Conservation (phyloP, 2,329 filamentous ascomycete genomes). For the Cladobotryum protrusum region DNA sequence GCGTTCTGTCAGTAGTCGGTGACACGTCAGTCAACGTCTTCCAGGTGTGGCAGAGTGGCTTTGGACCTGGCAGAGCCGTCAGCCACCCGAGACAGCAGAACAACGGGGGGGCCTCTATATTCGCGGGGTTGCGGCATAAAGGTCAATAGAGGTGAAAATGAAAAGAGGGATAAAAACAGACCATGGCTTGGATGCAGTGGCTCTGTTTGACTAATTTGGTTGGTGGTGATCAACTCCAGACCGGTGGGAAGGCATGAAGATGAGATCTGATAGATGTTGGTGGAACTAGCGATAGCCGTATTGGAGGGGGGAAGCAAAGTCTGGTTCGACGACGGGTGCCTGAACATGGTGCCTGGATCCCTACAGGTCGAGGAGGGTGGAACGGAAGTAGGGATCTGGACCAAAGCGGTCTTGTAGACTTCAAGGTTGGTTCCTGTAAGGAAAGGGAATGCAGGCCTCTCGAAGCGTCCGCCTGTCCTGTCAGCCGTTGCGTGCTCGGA, state of each 20-base stretch:
- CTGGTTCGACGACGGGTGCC: no score
- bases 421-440: neutral
- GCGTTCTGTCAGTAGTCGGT: neutral
- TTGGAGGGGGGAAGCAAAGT: no score
- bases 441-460: neutral
- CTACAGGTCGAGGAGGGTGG: no score
- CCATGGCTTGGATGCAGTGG: neutral
- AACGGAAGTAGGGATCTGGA: neutral
- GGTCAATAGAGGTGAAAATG: neutral
- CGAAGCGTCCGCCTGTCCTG: no score
- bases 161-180: neutral
- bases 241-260: constrained; percentile 2
- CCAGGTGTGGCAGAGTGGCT: neutral
- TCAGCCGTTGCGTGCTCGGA: neutral
- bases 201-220: constrained; percentile 2
- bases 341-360: no score
- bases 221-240: constrained; percentile 1
- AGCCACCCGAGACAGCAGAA: constrained; percentile 2
- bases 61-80: neutral
- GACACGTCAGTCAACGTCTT: neutral
- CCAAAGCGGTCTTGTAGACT: neutral
- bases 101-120: neutral
- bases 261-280: constrained; percentile 10
- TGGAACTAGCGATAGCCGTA: constrained; percentile 2
- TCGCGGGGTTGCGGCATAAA: neutral